Evolutionary conservation across 768 basidiomycete species (phyloP).

Genomic region (Serendipita sp.): DNA sequence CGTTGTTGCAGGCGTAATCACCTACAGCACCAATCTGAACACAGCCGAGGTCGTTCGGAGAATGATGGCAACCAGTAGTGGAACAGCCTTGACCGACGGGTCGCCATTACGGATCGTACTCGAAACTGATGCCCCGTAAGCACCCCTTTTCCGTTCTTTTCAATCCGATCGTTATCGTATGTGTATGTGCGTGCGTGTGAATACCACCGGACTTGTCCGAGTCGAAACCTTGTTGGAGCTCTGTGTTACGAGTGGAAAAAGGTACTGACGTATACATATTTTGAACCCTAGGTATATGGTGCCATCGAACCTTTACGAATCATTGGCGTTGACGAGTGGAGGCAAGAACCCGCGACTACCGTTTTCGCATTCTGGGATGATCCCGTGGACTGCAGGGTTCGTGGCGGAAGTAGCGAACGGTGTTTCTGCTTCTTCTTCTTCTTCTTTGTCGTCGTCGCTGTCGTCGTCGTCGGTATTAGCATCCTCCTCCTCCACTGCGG

Average conservation of each 20-base stretch:
- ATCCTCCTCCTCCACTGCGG: too few species aligned
- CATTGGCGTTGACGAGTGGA: constrained; percentile 30
- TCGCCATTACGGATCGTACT: constrained; percentile 32
- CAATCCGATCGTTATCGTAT: too few species aligned
- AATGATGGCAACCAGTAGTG: constrained; percentile 22
- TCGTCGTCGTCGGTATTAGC: too few species aligned
- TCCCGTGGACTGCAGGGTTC: constrained; percentile 74
- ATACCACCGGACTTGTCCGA: not conserved
- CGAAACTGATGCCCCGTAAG: constrained; percentile 64
- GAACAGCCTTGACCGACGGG: constrained; percentile 20
- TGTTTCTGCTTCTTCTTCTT: not conserved
- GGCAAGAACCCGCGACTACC: constrained; percentile 37
- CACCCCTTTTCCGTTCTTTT: not conserved
- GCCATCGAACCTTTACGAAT: constrained; percentile 52
- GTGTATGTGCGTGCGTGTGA: too few species aligned
- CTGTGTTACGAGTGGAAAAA: too few species aligned
- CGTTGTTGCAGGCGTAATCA: constrained; percentile 62
- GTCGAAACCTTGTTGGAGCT: too few species aligned
- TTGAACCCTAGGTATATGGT: constrained; percentile 42
- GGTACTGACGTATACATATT: not conserved
- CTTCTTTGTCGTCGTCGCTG: not conserved
- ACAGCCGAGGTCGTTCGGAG: constrained; percentile 52
- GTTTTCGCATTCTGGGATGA: constrained; percentile 62
- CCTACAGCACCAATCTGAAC: constrained; percentile 59
- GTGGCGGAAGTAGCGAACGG: constrained; percentile 33